These are phyloP conservation scores for Penicillium brasilianum DNA, from an alignment of 2,329 filamentous ascomycete genomes.

Conservation along the genomic window DNA sequence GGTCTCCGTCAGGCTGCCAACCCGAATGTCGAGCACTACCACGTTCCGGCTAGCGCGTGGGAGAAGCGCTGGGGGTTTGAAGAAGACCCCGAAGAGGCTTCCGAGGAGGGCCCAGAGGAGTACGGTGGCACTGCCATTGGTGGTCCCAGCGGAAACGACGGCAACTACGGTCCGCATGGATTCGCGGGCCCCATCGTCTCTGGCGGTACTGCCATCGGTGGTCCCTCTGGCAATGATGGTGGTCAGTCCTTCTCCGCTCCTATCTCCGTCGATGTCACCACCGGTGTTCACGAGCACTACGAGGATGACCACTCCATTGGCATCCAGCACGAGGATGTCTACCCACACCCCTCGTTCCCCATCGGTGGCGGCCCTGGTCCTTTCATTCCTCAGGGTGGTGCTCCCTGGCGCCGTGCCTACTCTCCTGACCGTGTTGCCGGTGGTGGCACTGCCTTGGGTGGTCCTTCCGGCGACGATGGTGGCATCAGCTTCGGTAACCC, in stretches of 20 bases:
- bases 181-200: slow-evolving; percentile 7
- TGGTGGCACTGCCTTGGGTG: slow-evolving; percentile 20
- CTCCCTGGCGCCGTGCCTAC: slow-evolving; percentile 19
- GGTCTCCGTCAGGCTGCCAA: slow-evolving; percentile 6
- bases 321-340: slow-evolving; percentile 23
- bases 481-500: slow-evolving; percentile 21
- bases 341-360: slow-evolving; percentile 2
- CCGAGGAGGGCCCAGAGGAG: slow-evolving; percentile 15
- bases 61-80: slow-evolving; percentile 24
- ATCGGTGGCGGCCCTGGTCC: slow-evolving; percentile 13
- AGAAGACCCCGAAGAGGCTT: no score
- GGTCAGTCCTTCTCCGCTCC: slow-evolving; percentile 30
- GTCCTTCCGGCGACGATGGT: slow-evolving; percentile 27
- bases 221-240: slow-evolving; percentile 31
- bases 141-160: slow-evolving; percentile 20
- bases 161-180: neutral
- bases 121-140: slow-evolving; percentile 26
- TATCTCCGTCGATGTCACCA: slow-evolving; percentile 19
- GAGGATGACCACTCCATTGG: slow-evolving; percentile 28
- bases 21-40: slow-evolving; percentile 16
- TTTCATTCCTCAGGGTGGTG: slow-evolving; percentile 7
- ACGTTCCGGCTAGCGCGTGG: slow-evolving; percentile 7
- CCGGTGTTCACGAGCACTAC: slow-evolving; percentile 22
- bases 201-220: slow-evolving; percentile 29
- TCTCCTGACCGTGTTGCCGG: slow-evolving; percentile 11